phyloP scores from a whole-genome alignment of 768 basidiomycete genomes.

The Phylloporus sp. region DNA sequence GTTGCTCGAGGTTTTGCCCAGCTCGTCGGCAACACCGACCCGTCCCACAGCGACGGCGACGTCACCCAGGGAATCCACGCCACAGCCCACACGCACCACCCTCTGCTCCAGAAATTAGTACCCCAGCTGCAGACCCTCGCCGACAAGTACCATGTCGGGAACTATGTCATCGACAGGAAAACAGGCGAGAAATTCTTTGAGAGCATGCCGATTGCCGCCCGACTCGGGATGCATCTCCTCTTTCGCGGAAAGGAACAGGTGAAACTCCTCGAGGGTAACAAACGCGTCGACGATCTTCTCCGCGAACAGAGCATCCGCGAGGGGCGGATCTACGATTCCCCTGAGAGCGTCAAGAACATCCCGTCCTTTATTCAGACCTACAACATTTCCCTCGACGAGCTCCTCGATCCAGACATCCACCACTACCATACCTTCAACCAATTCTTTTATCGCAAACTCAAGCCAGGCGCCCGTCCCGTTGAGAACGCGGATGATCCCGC shows the following conservation, averaged over 20 bases:
- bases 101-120: slow-evolving; percentile 43
- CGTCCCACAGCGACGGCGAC: slow-evolving; percentile 12
- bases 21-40: slow-evolving; percentile 18
- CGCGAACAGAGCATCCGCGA: no score
- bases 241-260: slow-evolving; percentile 55
- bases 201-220: slow-evolving; percentile 67
- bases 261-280: slow-evolving; percentile 42
- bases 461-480: slow-evolving; percentile 56
- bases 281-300: slow-evolving; percentile 47
- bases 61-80: slow-evolving; percentile 29
- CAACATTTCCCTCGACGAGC: no score
- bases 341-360: slow-evolving; percentile 47
- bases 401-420: no score
- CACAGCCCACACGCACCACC: slow-evolving; percentile 29
- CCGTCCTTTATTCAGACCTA: slow-evolving; percentile 55
- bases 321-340: slow-evolving; percentile 52
- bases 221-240: slow-evolving; percentile 72
- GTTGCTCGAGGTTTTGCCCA: slow-evolving; percentile 18
- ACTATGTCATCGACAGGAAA: slow-evolving; percentile 49
- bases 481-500: slow-evolving; percentile 46
- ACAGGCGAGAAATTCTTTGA: slow-evolving; percentile 56
- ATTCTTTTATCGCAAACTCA: slow-evolving; percentile 66
- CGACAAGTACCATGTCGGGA: slow-evolving; percentile 50
- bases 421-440: slow-evolving; percentile 77
- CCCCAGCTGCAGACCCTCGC: slow-evolving; percentile 57